phyloP scores from a whole-genome alignment of 495 filamentous ascomycete genomes.

The Entonaema liquescens region DNA sequence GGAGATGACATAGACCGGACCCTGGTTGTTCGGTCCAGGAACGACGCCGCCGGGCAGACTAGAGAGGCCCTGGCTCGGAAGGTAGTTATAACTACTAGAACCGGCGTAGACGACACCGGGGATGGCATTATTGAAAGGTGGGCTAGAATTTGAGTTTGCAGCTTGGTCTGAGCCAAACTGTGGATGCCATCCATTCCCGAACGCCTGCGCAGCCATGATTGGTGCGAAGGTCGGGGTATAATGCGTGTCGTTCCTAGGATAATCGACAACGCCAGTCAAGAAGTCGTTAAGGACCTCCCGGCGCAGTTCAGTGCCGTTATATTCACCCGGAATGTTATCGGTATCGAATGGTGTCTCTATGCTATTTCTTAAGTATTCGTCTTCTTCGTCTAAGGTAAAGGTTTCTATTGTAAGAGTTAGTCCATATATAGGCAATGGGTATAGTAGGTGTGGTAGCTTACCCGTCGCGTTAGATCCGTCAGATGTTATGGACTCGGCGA shows the following conservation, averaged over 20 bases:
- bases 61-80: neutral
- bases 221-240: neutral
- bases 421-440: neutral
- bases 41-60: neutral
- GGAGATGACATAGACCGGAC: slow-evolving; percentile 25
- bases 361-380: neutral
- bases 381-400: neutral
- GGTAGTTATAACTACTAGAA: neutral
- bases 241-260: neutral
- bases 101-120: slow-evolving; percentile 4
- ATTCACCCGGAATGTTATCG: neutral
- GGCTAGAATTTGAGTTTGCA: slow-evolving; percentile 1
- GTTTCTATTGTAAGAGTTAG: slow-evolving; percentile 10
- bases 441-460: slow-evolving; percentile 12
- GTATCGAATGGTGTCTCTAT: neutral
- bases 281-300: neutral
- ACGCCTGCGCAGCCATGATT: slow-evolving; percentile 19
- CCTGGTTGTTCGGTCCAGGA: slow-evolving; percentile 25
- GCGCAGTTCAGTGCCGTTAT: neutral
- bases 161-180: slow-evolving; percentile 25
- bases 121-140: neutral
- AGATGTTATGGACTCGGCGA: slow-evolving; percentile 1
- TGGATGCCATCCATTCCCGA: slow-evolving; percentile 36
- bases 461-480: slow-evolving; percentile 15
- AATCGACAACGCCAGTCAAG: neutral